phyloP scores from a whole-genome alignment of 2,329 filamentous ascomycete species.

The Rhinocladiella similis region DNA sequence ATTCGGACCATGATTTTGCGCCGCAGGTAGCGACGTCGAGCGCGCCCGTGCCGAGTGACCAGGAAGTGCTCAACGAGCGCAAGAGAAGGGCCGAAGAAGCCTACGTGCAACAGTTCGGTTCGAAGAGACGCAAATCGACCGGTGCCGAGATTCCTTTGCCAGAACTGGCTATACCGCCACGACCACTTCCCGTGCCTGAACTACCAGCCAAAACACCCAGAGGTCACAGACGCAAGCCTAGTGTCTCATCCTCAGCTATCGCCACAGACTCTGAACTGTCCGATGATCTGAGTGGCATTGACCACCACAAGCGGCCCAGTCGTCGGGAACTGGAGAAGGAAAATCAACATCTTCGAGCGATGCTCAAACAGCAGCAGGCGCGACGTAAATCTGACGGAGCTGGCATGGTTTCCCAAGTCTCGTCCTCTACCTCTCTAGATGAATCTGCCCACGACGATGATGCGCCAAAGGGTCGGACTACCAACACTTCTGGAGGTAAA shows the following conservation, averaged over 20 bases:
- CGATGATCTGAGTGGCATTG: conserved; percentile 17
- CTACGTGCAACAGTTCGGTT: conserved; percentile 29
- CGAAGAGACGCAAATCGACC: conserved; percentile 27
- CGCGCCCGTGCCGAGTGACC: too few relatives aligned
- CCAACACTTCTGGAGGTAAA: conserved; percentile 10
- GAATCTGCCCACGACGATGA: neutral
- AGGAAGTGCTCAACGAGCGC: conserved; percentile 27
- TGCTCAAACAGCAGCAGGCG: conserved; percentile 25
- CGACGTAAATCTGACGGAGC: neutral
- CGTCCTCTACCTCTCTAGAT: neutral
- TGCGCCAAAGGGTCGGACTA: neutral
- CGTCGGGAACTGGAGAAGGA: conserved; percentile 29
- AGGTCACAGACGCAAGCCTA: neutral
- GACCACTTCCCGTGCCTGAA: neutral
- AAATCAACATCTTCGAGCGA: conserved; percentile 28
- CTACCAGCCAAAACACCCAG: neutral
- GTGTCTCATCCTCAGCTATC: conserved; percentile 3
- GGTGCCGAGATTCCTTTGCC: neutral
- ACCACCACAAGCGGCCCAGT: conserved; percentile 25
- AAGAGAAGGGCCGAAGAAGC: conserved; percentile 31
- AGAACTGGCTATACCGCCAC: neutral
- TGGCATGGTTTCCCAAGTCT: neutral
- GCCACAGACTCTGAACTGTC: conserved; percentile 7
- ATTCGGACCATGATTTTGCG: conserved; percentile 8
- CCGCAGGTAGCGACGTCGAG: neutral